Conservation (phyloP, 306 rosid genomes). For the Vigna hirtella region DNA sequence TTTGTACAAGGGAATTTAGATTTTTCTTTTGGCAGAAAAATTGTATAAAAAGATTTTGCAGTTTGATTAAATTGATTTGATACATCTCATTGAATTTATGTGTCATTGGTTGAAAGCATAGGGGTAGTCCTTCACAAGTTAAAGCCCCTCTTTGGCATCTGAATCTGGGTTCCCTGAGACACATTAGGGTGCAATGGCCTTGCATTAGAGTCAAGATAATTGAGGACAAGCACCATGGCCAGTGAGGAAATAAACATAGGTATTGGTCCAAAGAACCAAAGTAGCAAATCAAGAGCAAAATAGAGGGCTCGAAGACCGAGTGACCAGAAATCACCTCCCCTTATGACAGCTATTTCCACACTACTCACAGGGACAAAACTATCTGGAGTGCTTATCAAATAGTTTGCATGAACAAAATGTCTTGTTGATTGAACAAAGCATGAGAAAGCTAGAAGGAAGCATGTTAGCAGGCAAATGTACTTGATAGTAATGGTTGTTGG, state of each 20-base stretch:
- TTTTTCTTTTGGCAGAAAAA: too few relatives aligned
- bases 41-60: too few relatives aligned
- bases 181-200: slow-evolving; percentile 54
- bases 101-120: neutral
- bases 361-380: slow-evolving; percentile 54
- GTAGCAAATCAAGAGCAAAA: slow-evolving; percentile 70
- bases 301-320: slow-evolving; percentile 79
- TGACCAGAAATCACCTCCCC: slow-evolving; percentile 82
- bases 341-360: slow-evolving; percentile 69
- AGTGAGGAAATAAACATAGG: slow-evolving; percentile 75
- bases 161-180: slow-evolving; percentile 21
- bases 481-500: slow-evolving; percentile 59
- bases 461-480: slow-evolving; percentile 63
- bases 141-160: slow-evolving; percentile 14
- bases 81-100: neutral
- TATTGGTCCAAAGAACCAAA: slow-evolving; percentile 92
- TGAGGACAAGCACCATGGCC: slow-evolving; percentile 56
- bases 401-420: slow-evolving; percentile 81
- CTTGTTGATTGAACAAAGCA: slow-evolving; percentile 79
- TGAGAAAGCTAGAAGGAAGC: slow-evolving; percentile 78
- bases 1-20: too few relatives aligned
- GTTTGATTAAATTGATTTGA: neutral
- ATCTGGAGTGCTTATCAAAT: slow-evolving; percentile 70
- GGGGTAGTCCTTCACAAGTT: slow-evolving; percentile 26
- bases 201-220: slow-evolving; percentile 65